Base-by-base conservation (phyloP, 2,329 filamentous ascomycete genomes). In the Aureobasidium vineae region DNA sequence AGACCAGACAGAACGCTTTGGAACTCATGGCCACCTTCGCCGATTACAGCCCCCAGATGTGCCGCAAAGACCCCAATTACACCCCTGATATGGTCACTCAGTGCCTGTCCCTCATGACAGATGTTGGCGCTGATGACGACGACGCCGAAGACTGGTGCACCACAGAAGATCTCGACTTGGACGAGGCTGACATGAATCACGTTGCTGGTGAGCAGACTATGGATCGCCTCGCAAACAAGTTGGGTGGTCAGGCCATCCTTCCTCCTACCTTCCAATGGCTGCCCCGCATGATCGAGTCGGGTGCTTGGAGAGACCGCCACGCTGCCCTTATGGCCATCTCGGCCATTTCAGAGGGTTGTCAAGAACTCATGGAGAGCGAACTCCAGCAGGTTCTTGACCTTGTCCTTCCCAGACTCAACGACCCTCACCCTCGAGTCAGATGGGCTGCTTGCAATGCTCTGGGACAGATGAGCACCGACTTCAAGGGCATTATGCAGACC, bases 391-490 rank as follows among this genome's bases (percentile, higher is more conserved):
- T 99, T 26, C 84, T 99, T 56, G 92, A 96, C 70, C 84, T 99
- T 66, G 94, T 99, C n/a, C 87, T 97, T 59, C 95, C 95, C 19
- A 90, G 94, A 41, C 84, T 99, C 41, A 88, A 89, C 72, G 94
- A 99, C 75, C 85, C 90, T 45, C 95, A 99, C 75, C 91, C 95
- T 47, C 91, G 95, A 75, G 95, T 99, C 65, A 89, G 94, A 73
- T 99, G 96, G 88, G 95, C 95, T 63, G 95, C 93, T 40, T 99
- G 95, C 82, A 98, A 99, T 75, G 95, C 95, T 49, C 85, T 99
- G n/a, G 95, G 95, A 33, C 95, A 99, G 79, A 99, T 99, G 95
- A 98, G 94, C 81, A 99, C 95, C 38, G 95, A 99, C 75, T 99
- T 99, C 77, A 94, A 96, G 15, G 93, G 93, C 15, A 96, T 90